Base-by-base conservation (phyloP, 768 basidiomycete species). In the Panellus pusillus region DNA sequence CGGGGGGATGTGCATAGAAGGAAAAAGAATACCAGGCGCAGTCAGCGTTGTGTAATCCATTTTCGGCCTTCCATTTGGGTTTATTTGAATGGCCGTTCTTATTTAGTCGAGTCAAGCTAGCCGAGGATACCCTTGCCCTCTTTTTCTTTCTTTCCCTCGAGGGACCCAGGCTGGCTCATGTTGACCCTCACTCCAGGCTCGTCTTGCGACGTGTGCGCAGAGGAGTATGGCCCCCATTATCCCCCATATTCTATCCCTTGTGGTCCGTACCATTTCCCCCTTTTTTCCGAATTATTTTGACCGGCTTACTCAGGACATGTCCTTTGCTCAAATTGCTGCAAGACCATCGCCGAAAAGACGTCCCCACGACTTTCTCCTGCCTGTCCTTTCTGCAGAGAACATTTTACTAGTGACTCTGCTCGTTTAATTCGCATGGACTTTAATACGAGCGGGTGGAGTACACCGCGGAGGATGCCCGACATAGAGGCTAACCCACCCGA, bases 161-260 rank as follows among this genome's bases (percentile, higher is more conserved):
- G 68, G 69, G 70, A 70, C 65, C 65, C 66, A 71, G 66, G 69
- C 71, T 70, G 68, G 68, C 67, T 66, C 37, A 91, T 91, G 89
- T 82, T 91, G 75, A 87, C 89, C 69, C 86, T 91, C 67, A 79
- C 75, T 75, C 82, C 87, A 71, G 87, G 87, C 72, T 90, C 86
- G 70, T 79, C 84, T 70, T 91, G 89, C 84, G 89, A 91, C 79
- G 89, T 91, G 67, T 91, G 89, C 78, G 89, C 89, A 66, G 89
- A 91, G 74, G 88, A 91, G 77, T 91, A 81, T 72, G 85, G 85
- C 67, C 75, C 82, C 53, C 84, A 84, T 63, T 83, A 82, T 69
- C 74, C 81, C 58, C 89, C 89, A 57, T 86, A 91, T 69, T 88
- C 82, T 47, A 90, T 91, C 67, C 86, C 89, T 55, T 91, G 89